Conservation (phyloP, 805 yeast species). For the Wickerhamomyces mucosus region DNA sequence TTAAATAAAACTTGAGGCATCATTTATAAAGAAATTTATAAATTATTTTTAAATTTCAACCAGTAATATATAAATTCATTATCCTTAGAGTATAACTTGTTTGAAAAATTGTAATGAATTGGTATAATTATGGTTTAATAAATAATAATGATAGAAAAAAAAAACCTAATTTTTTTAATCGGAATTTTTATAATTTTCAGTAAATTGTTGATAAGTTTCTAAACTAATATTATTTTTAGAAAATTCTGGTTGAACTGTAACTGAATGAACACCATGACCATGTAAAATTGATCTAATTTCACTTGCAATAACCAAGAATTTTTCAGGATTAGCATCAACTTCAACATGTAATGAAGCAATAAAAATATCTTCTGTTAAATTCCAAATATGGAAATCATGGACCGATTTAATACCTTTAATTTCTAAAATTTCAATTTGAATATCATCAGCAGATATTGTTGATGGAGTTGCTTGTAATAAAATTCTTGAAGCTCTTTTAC, state of each 20-base stretch:
- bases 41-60: no score
- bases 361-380: conserved; percentile 73
- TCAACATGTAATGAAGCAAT: conserved; percentile 89
- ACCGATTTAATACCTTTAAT: conserved; percentile 72
- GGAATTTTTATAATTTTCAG: no score
- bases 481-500: conserved; percentile 78
- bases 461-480: conserved; percentile 89
- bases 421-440: conserved; percentile 55
- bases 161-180: no score
- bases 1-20: no score
- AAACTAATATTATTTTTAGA: conserved; percentile 20
- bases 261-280: conserved; percentile 80
- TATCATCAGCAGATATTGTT: conserved; percentile 65
- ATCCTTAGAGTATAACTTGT: no score
- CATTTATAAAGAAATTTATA: no score
- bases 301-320: conserved; percentile 62
- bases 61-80: no score
- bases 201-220: conserved; percentile 24
- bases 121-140: no score
- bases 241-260: conserved; percentile 96
- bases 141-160: no score
- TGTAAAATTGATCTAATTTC: conserved; percentile 73
- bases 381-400: conserved; percentile 97
- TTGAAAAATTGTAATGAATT: no score
- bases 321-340: conserved; percentile 51